Conservation (phyloP, 371 early-diverging fungal genomes). For the Quaeritorhiza haematococci region DNA sequence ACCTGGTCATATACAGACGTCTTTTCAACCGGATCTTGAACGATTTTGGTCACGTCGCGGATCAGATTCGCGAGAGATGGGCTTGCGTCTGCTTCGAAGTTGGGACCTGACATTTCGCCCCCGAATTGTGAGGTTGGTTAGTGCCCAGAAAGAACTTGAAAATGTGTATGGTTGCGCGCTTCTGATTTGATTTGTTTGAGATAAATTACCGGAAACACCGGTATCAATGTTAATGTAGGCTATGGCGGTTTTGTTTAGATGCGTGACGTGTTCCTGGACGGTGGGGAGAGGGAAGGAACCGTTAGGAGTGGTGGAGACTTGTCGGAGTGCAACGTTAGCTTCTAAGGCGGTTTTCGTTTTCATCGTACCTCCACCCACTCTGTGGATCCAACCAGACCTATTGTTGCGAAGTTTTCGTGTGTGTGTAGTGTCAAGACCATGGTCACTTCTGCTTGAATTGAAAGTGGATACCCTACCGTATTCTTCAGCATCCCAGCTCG, state of each 20-base stretch:
- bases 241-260: constrained; percentile 48
- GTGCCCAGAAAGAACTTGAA: background rate
- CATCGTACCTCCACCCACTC: constrained; percentile 74
- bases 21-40: constrained; percentile 46
- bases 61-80: constrained; percentile 48
- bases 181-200: no score
- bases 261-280: constrained; percentile 48
- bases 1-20: constrained; percentile 43
- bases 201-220: background rate
- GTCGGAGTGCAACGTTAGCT: no score
- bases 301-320: no score
- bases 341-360: no score
- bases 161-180: no score
- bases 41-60: constrained; percentile 42
- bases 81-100: constrained; percentile 45
- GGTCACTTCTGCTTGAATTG: no score
- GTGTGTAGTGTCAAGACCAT: no score
- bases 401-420: no score
- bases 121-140: background rate
- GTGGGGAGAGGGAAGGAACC: no score
- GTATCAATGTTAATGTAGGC: constrained; percentile 52
- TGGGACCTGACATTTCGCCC: constrained; percentile 31
- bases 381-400: constrained; percentile 57
- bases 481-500: constrained; percentile 67
- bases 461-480: no score